Evolutionary conservation across 73 alveolate species (phyloP).

Genomic region (Stentor roeselii): DNA sequence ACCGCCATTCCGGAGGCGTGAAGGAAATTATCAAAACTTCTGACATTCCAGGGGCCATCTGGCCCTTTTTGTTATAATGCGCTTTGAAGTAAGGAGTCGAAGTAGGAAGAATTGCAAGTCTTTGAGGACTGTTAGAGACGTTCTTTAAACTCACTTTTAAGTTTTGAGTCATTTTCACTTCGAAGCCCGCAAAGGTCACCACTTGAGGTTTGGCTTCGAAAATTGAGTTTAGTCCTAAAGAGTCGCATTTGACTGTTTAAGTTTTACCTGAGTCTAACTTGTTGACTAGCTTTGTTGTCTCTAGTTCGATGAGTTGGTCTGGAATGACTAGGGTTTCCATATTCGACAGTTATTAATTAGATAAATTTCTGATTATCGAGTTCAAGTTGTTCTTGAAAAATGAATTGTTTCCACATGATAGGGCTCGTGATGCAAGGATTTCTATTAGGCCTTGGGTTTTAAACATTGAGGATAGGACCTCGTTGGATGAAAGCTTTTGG

Average conservation of each 20-base stretch:
- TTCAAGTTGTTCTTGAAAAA: slow-evolving; percentile 11
- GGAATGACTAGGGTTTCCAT: slow-evolving; percentile 22
- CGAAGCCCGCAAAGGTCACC: slow-evolving; percentile 89
- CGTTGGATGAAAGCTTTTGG: background rate
- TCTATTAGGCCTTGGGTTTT: background rate
- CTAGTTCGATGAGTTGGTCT: slow-evolving; percentile 17
- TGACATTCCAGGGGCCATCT: slow-evolving; percentile 82
- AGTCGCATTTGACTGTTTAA: slow-evolving; percentile 56
- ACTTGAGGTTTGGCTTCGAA: slow-evolving; percentile 79
- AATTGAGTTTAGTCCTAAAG: slow-evolving; percentile 84
- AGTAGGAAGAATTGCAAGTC: slow-evolving; percentile 86
- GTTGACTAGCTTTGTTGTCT: slow-evolving; percentile 24
- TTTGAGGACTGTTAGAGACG: slow-evolving; percentile 75
- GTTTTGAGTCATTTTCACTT: slow-evolving; percentile 64
- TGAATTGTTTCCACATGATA: background rate
- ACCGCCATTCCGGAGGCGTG: slow-evolving; percentile 88
- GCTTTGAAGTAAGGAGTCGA: slow-evolving; percentile 80
- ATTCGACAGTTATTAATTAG: too few species aligned
- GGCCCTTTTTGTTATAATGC: slow-evolving; percentile 81
- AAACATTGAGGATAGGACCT: background rate
- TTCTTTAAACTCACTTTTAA: slow-evolving; percentile 60
- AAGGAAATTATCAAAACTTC: slow-evolving; percentile 78
- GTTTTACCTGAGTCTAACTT: background rate
- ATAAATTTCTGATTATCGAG: slow-evolving; percentile 16
- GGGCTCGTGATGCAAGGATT: background rate